A percentile compares a stretch with the other conserved stretches of the same genome.
phyloP scores from a whole-genome alignment of 352 stramenopile species.

The Phytophthora ramorum region DNA sequence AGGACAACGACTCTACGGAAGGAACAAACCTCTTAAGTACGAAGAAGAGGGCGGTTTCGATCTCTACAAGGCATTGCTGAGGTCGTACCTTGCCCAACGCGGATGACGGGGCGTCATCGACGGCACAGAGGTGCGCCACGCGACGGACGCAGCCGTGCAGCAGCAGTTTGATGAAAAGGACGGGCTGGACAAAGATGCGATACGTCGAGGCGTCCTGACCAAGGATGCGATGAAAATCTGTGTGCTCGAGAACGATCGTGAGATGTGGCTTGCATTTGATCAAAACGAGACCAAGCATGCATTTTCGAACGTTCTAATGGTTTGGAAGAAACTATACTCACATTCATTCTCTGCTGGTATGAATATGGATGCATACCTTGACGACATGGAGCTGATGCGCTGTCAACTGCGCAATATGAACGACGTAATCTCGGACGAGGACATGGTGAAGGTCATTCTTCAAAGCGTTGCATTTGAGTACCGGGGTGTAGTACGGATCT shows the following conservation, averaged over 20 bases:
- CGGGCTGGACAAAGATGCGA: not conserved
- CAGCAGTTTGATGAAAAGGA: not conserved
- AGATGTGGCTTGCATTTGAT: conserved; percentile 15
- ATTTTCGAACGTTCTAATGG: not conserved
- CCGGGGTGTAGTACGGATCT: not conserved
- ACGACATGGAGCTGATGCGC: not conserved
- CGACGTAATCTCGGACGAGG: not conserved
- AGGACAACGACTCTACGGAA: not conserved
- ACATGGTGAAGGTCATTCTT: conserved; percentile 5
- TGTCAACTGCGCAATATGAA: not conserved
- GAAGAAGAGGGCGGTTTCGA: conserved; percentile 7
- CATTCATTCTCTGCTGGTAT: not conserved
- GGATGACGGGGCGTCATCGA: not conserved
- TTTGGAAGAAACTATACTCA: conserved; percentile 1
- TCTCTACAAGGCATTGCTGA: conserved; percentile 1
- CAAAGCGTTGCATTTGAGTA: not conserved
- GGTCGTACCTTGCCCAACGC: not conserved
- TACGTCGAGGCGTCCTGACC: not conserved
- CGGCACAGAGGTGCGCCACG: not conserved
- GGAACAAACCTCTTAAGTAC: conserved; percentile 9
- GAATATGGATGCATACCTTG: conserved; percentile 1
- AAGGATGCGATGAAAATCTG: conserved; percentile 1
- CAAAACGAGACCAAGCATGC: not conserved
- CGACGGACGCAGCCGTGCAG: not conserved
- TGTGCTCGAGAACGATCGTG: not conserved